Percentiles rank a stretch among this genome's conserved stretches.
Conservation (phyloP, 2,329 filamentous ascomycete genomes). For the Pseudogymnoascus sp. region DNA sequence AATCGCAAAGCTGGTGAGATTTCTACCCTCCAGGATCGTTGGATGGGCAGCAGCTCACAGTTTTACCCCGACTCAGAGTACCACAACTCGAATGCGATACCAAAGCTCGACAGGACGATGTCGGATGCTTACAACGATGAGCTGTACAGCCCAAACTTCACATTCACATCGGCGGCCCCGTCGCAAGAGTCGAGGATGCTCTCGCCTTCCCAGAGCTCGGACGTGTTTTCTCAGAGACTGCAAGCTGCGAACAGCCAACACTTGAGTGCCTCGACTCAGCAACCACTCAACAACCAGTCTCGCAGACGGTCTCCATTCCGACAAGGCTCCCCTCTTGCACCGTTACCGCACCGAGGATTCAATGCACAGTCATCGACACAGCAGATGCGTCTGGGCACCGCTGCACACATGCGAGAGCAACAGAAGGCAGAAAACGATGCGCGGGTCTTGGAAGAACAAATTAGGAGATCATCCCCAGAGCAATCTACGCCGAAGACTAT, state of each 20-base stretch:
- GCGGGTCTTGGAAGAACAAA: conserved; percentile 30
- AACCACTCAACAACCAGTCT: conserved; percentile 34
- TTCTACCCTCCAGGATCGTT: conserved; percentile 28
- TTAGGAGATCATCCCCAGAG: conserved; percentile 30
- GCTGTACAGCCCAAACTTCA: conserved; percentile 65
- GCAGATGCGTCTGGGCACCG: conserved; percentile 41
- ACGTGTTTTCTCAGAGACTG: conserved; percentile 65
- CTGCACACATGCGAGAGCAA: conserved; percentile 52
- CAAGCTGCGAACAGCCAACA: conserved; percentile 72
- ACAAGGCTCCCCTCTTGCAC: conserved; percentile 55
- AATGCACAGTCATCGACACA: conserved; percentile 19
- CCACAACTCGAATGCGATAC: conserved; percentile 49
- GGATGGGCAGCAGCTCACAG: conserved; percentile 62
- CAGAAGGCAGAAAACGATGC: conserved; percentile 52
- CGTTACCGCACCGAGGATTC: conserved; percentile 31
- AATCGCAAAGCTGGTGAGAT: conserved; percentile 48
- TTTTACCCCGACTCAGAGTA: conserved; percentile 34
- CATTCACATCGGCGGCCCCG: conserved; percentile 47
- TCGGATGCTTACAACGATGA: conserved; percentile 80
- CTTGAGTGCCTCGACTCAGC: conserved; percentile 46
- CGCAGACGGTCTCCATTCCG: conserved; percentile 77
- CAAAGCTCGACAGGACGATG: conserved; percentile 78
- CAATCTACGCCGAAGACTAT: conserved; percentile 69
- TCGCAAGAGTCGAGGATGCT: conserved; percentile 33
- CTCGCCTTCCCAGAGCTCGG: conserved; percentile 40